Evolutionary conservation across 345 rosid species (phyloP).

Genomic region (Draba incana): DNA sequence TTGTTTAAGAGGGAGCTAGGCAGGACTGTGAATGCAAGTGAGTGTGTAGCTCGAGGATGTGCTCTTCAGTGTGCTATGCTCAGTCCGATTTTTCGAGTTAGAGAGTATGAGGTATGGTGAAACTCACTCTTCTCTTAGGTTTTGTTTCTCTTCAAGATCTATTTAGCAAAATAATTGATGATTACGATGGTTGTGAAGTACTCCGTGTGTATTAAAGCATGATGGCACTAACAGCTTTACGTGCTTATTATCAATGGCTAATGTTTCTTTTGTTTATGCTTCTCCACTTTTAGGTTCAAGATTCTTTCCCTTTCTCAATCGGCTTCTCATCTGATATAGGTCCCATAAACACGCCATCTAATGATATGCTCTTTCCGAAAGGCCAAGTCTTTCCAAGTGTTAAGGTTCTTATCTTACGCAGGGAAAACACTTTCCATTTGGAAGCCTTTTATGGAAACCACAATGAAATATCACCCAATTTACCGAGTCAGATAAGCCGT

Average conservation of each 20-base stretch:
- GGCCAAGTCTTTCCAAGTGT: conserved; percentile 73
- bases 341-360: conserved; percentile 51
- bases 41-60: conserved; percentile 74
- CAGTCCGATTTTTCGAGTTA: conserved; percentile 61
- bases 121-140: background rate
- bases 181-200: background rate
- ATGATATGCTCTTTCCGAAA: conserved; percentile 63
- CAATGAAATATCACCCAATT: conserved; percentile 50
- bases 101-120: conserved; percentile 58
- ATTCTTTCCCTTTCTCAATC: conserved; percentile 70
- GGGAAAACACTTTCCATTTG: conserved; percentile 52
- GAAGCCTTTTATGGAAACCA: conserved; percentile 64
- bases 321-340: conserved; percentile 68
- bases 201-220: background rate
- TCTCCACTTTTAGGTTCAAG: conserved; percentile 67
- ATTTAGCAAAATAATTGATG: conserved; percentile 5
- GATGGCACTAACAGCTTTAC: background rate
- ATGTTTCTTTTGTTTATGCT: conserved; percentile 26
- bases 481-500: conserved; percentile 50
- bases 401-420: conserved; percentile 65
- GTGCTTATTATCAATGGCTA: conserved; percentile 18
- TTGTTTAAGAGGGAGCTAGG: conserved; percentile 61
- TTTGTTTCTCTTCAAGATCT: background rate
- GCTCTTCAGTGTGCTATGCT: conserved; percentile 82
- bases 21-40: conserved; percentile 69